Percentiles rank a stretch among this genome's conserved stretches.
phyloP scores from a whole-genome alignment of 2,329 filamentous ascomycete genomes.

The Fusarium euwallaceae region DNA sequence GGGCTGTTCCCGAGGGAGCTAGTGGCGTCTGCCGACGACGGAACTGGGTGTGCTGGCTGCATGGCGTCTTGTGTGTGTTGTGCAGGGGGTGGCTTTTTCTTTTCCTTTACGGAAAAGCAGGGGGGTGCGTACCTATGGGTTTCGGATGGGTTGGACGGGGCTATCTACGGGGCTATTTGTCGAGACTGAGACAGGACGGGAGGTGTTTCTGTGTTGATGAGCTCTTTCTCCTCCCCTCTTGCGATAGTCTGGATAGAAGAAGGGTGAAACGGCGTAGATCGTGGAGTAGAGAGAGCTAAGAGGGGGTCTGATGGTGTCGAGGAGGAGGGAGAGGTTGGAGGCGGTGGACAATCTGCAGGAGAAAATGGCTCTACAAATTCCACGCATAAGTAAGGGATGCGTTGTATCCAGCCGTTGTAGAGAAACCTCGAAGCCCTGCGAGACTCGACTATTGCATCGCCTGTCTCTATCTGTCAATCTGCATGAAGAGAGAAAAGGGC shows the following conservation, averaged over 20 bases:
- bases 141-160: neutral
- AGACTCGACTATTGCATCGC: neutral
- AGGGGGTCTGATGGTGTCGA: neutral
- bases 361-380: neutral
- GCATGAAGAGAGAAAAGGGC: neutral
- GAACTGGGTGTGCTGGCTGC: constrained; percentile 11
- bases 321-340: constrained; percentile 15
- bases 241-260: constrained; percentile 5
- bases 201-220: constrained; percentile 8
- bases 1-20: constrained; percentile 43
- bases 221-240: neutral
- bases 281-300: neutral
- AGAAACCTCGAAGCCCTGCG: constrained; percentile 1
- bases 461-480: neutral
- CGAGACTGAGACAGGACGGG: constrained; percentile 33
- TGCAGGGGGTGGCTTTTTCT: constrained; percentile 32
- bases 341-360: constrained; percentile 4
- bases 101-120: neutral
- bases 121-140: neutral
- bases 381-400: constrained; percentile 27
- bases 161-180: constrained; percentile 21
- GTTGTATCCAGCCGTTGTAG: neutral
- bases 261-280: constrained; percentile 32
- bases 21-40: constrained; percentile 39
- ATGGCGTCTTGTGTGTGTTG: constrained; percentile 23